These are phyloP conservation scores for Cytospora chrysosperma DNA, from an alignment of 2,329 filamentous ascomycete species.

Conservation along the genomic window DNA sequence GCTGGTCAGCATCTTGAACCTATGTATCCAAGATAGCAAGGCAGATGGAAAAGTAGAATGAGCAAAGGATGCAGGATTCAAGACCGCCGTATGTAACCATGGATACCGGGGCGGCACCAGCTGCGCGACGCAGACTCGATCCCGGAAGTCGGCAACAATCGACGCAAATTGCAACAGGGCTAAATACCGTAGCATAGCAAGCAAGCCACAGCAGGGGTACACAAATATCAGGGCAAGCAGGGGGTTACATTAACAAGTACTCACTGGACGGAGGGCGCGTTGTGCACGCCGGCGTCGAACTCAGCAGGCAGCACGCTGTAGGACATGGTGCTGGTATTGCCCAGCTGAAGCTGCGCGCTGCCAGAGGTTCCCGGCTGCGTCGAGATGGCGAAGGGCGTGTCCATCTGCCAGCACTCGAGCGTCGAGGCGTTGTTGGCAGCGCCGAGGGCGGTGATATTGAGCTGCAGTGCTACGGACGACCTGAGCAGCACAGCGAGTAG, in stretches of 20 bases:
- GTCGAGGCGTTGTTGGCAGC: conserved; percentile 37
- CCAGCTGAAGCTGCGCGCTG: conserved; percentile 32
- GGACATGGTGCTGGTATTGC: conserved; percentile 34
- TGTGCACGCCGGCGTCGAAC: conserved; percentile 42
- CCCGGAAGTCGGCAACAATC: too few species aligned
- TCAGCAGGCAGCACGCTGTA: conserved; percentile 38
- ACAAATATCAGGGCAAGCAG: too few species aligned
- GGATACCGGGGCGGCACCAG: too few species aligned
- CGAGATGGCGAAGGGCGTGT: conserved; percentile 36
- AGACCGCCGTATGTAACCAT: too few species aligned
- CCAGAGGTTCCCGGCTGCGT: conserved; percentile 35
- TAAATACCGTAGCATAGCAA: too few species aligned
- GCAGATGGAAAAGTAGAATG: neutral
- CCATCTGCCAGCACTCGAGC: conserved; percentile 45
- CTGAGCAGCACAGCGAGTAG: conserved; percentile 1
- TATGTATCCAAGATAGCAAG: neutral
- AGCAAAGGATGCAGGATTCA: too few species aligned
- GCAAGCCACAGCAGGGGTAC: too few species aligned
- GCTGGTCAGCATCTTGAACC: neutral
- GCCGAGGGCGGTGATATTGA: conserved; percentile 41
- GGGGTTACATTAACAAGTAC: too few species aligned
- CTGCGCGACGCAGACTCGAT: too few species aligned
- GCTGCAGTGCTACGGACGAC: conserved; percentile 21
- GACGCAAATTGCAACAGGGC: too few species aligned
- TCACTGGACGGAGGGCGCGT: conserved; percentile 42